A percentile compares a stretch with the other conserved stretches of the same genome.
These are phyloP conservation scores for Alnus glutinosa DNA, from an alignment of 306 rosid species.

Conservation along the genomic window DNA sequence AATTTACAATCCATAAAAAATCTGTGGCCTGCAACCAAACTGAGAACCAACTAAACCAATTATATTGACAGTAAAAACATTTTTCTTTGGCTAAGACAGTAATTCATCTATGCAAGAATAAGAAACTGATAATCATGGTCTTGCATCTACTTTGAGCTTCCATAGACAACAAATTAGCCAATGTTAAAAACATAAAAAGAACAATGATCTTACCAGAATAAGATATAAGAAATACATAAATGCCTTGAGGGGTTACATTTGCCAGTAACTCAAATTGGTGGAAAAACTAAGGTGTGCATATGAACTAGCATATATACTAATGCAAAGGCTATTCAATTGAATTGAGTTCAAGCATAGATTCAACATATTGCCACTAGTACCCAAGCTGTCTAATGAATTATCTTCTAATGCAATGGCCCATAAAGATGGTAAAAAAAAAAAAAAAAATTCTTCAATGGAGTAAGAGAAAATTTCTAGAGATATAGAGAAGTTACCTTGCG, in stretches of 20 bases:
- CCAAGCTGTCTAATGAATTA: neutral
- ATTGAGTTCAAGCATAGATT: neutral
- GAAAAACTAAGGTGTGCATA: neutral
- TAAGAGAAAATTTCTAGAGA: slow-evolving; percentile 8
- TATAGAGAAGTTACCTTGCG: slow-evolving; percentile 56
- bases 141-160: neutral
- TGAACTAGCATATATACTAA: neutral
- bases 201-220: neutral
- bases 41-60: no score
- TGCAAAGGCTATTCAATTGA: neutral
- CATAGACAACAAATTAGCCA: neutral
- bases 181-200: neutral
- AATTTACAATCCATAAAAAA: neutral
- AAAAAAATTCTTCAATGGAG: slow-evolving; percentile 5
- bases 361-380: neutral
- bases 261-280: neutral
- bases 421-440: neutral
- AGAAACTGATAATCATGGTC: neutral
- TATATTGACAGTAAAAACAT: neutral
- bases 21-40: no score
- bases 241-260: neutral
- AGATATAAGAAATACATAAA: neutral
- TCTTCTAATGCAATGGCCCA: slow-evolving; percentile 9
- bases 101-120: neutral
- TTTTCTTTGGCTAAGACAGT: neutral